Evolutionary conservation across 2,329 filamentous ascomycete genomes (phyloP), one percentile per base, ranked within the genome.

Genomic region (Trichoderma sp.): DNA sequence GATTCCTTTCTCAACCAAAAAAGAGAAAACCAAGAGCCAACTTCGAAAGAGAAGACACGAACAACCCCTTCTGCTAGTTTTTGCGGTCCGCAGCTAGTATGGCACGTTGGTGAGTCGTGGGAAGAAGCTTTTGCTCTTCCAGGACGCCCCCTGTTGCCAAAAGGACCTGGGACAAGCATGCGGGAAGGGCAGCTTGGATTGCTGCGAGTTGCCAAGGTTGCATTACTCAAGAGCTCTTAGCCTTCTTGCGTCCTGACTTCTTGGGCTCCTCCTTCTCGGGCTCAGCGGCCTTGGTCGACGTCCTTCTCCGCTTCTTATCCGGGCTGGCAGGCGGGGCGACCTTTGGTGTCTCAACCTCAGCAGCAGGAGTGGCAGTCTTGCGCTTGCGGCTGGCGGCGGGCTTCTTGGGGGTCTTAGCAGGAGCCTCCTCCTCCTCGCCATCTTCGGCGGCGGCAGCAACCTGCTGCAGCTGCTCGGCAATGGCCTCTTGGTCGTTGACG

Each of bases 241-340:
- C 84, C 86, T 89, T 89, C 85, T 88, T 89, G 78, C 86, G 86
- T 74, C 83, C 84, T 68, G 85, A 87, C 83, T 88, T 88, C 85
- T 88, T 88, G 73, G 86, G 85, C 78, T 90, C 88, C 78, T 89
- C 87, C 74, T 81, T 81, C 71, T 85, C 81, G 71, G 82, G 79
- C 72, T 88, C 87, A 32, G 82, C 82, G 53, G 83, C 85, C 84
- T 90, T 90, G 76, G 80, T 81, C 5, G 86, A 88, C 11, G 83
- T 82, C 72, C 88, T 83, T 81, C 90, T 87, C 75, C 88, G 85
- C 87, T 91, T 91, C 85, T 89, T 88, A 74, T 88, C 88, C 34
- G 88, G 88, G 79, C 86, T 89, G 70, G 84, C 84, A 30, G 86
- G 84, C 30, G 82, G 79, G 55, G 80, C 78, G 34, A 77, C 76